Base-by-base conservation (phyloP, 192 early-diverging fungal species). In the Rhizophagus clarus region DNA sequence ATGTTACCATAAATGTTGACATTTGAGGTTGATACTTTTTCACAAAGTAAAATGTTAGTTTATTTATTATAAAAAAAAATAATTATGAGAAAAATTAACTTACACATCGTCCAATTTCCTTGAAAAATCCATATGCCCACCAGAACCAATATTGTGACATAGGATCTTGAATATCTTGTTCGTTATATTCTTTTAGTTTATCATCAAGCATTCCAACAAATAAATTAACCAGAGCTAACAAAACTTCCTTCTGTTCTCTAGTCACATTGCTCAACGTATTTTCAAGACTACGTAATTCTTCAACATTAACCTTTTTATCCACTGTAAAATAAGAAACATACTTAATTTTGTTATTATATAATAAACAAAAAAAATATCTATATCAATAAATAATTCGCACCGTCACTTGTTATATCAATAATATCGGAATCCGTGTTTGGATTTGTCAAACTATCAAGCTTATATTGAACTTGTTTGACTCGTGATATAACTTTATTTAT, bases 401-500 rank as follows among this genome's bases (percentile, higher is more conserved):
- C 84, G 68, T 84, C 84, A 61, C 83, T 84, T 5, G 84, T 84
- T 12, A 75, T 83, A 69, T 76, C 77, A 20, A 84, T 32, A 80
- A 82, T 49, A 42, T 83, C 61, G 76, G 64, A 40, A 82, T 86
- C 47, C 79, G 66, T 61, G 80, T 79, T 67, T 51, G 78, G 31
- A n/a, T 70, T 82, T 20, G 22, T 20, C 40, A 81, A 15, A 14
- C 10, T 78, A 51, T 78, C 66, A 34, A 92, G 73, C 76, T 93
- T 93, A 11, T 83, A 77, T 40, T 88, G 82, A 37, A 95, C 84
- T 80, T 96, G 94, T 12, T 79, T 82, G 24, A 94, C 94, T 81
- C 96, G 94, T 72, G 92, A 88, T 56, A 93, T 93, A 67, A 96
- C 92, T 84, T 99, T 99, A 78, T 88, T 88, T 6, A 97, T 79